Conservation (phyloP, 192 early-diverging fungal genomes). For the Spizellomyces sp. region DNA sequence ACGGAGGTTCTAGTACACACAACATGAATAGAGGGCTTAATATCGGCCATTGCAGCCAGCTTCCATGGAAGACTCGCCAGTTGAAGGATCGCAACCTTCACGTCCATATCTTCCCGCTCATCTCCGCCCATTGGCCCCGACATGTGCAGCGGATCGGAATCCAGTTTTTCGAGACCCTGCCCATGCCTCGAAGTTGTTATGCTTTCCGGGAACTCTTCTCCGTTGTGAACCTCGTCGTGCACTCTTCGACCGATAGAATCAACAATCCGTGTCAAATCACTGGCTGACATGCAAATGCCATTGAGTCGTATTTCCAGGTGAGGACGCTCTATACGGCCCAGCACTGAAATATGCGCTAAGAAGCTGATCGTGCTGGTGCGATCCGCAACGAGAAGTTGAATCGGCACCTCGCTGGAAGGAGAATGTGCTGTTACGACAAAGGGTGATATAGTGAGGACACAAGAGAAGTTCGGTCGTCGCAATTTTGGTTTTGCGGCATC, state of each 20-base stretch:
- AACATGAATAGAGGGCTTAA: conserved; percentile 3
- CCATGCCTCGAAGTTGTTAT: too few species aligned
- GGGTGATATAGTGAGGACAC: conserved; percentile 1
- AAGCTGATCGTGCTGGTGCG: conserved; percentile 3
- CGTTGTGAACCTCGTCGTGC: too few species aligned
- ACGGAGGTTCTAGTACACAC: background rate
- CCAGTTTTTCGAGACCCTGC: too few species aligned
- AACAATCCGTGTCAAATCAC: background rate
- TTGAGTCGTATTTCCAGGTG: conserved; percentile 13
- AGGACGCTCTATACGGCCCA: conserved; percentile 9
- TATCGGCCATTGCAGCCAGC: conserved; percentile 1
- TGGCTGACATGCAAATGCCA: conserved; percentile 16
- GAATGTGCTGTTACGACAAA: background rate
- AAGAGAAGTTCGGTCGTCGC: background rate
- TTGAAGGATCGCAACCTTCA: too few species aligned
- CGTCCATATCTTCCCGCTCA: too few species aligned
- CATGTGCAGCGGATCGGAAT: too few species aligned
- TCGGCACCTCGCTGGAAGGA: background rate
- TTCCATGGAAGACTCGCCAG: background rate
- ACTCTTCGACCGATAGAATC: too few species aligned
- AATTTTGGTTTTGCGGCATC: background rate
- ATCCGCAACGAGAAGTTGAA: conserved; percentile 7
- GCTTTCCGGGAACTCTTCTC: too few species aligned
- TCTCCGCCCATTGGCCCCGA: too few species aligned
- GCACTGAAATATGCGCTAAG: conserved; percentile 4